phyloP scores from a whole-genome alignment of 2,329 filamentous ascomycete genomes.

The Basipetospora chlamydospora region DNA sequence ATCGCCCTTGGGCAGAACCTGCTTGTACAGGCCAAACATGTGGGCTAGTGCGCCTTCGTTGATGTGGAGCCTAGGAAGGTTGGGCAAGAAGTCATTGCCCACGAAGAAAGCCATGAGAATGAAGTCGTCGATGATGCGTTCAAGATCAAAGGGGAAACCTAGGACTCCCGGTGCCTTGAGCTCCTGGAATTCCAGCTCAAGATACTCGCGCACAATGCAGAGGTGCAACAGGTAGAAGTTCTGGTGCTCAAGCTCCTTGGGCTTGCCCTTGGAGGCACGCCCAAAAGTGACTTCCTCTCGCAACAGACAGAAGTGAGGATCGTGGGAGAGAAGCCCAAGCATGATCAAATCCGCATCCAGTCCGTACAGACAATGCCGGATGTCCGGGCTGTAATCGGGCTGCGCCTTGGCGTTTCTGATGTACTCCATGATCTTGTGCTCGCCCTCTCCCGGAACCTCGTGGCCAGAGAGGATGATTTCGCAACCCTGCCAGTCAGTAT shows the following conservation, averaged over 20 bases:
- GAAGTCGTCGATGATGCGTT: conserved; percentile 96
- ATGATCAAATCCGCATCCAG: conserved; percentile 97
- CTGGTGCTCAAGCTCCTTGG: conserved; percentile 93
- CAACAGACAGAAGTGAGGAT: conserved; percentile 93
- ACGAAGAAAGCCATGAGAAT: conserved; percentile 99
- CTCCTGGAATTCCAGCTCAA: conserved; percentile 94
- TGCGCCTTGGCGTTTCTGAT: conserved; percentile 96
- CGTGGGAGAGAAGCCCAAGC: conserved; percentile 91
- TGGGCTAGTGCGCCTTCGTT: conserved; percentile 93
- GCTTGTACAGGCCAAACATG: conserved; percentile 97
- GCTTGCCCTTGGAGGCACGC: conserved; percentile 71
- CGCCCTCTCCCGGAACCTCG: conserved; percentile 93
- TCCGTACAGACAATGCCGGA: conserved; percentile 93
- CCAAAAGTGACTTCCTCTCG: conserved; percentile 98
- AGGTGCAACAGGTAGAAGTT: conserved; percentile 97
- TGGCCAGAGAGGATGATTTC: conserved; percentile 94
- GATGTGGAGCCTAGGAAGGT: conserved; percentile 90
- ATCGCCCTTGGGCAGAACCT: conserved; percentile 69
- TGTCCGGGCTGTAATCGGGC: conserved; percentile 78
- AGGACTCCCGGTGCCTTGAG: conserved; percentile 60
- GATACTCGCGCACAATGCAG: conserved; percentile 91
- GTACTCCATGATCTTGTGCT: conserved; percentile 99
- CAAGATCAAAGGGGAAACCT: conserved; percentile 76
- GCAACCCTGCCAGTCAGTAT: conserved; percentile 92
- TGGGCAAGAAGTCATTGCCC: conserved; percentile 96